Percentiles rank a stretch among this genome's conserved stretches.
Evolutionary conservation across 2,329 filamentous ascomycete species (phyloP).

Genomic region (Ophiostoma quercus): DNA sequence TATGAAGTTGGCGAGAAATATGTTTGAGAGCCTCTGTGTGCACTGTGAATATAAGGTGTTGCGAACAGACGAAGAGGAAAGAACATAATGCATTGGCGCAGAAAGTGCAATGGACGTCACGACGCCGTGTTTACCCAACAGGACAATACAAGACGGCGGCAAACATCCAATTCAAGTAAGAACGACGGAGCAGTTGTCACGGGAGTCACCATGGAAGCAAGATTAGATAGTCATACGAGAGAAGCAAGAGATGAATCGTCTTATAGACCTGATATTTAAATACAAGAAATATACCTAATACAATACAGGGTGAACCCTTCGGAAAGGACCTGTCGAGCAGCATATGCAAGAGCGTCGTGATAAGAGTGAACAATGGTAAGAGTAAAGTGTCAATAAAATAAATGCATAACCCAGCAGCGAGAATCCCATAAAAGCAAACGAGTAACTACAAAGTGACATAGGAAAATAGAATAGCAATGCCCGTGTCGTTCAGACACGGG

Average conservation of each 20-base stretch:
- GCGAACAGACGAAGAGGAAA: background rate
- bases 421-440: background rate
- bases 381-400: conserved; percentile 13
- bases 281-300: conserved; percentile 15
- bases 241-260: background rate
- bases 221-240: background rate
- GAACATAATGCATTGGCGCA: background rate
- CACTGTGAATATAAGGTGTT: background rate
- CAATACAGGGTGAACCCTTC: conserved; percentile 18
- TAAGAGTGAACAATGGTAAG: background rate
- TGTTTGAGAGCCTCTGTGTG: background rate
- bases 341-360: conserved; percentile 18
- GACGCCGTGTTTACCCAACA: background rate
- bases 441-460: conserved; percentile 4
- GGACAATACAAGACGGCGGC: background rate
- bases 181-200: background rate
- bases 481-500: background rate
- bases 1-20: background rate
- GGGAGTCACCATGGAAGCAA: background rate
- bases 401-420: conserved; percentile 19
- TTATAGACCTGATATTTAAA: background rate
- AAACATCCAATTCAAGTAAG: background rate
- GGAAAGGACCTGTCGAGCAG: conserved; percentile 13
- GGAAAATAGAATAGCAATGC: conserved; percentile 12
- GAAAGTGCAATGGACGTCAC: background rate